These are phyloP conservation scores for Neurospora tetrasperma DNA, from an alignment of 495 filamentous ascomycete genomes.

Conservation along the genomic window DNA sequence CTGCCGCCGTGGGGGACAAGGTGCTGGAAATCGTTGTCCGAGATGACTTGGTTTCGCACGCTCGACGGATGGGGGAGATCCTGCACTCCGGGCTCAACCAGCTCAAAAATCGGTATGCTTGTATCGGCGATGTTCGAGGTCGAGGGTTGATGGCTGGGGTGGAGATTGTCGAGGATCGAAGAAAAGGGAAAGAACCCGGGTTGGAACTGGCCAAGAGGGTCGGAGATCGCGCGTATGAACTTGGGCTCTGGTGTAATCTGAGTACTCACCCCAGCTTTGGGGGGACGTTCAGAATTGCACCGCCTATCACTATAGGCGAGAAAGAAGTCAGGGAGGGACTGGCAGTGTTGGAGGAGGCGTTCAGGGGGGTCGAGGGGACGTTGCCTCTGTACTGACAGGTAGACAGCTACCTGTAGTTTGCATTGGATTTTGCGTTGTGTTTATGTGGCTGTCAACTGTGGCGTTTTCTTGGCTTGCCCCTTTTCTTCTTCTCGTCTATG, in stretches of 20 bases:
- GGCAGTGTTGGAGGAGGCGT: slow-evolving; percentile 37
- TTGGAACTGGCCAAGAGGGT: slow-evolving; percentile 37
- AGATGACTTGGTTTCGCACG: slow-evolving; percentile 33
- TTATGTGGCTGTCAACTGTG: background rate
- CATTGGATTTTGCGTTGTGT: background rate
- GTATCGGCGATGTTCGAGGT: slow-evolving; percentile 47
- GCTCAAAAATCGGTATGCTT: slow-evolving; percentile 38
- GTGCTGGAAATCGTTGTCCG: slow-evolving; percentile 46
- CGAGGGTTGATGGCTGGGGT: slow-evolving; percentile 43
- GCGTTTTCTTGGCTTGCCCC: background rate
- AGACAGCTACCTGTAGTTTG: background rate
- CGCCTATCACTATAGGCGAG: slow-evolving; percentile 43
- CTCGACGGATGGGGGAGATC: slow-evolving; percentile 29
- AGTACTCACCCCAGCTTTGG: slow-evolving; percentile 40
- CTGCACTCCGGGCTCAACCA: slow-evolving; percentile 32
- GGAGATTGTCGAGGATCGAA: slow-evolving; percentile 39
- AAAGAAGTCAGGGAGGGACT: slow-evolving; percentile 41
- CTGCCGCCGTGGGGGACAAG: slow-evolving; percentile 45
- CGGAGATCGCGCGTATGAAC: slow-evolving; percentile 31
- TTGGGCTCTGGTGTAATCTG: slow-evolving; percentile 45
- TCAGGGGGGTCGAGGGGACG: slow-evolving; percentile 16
- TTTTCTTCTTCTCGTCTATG: too few relatives aligned
- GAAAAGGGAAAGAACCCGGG: slow-evolving; percentile 30
- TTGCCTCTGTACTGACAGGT: slow-evolving; percentile 9
- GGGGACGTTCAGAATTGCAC: slow-evolving; percentile 47